Conservation (phyloP, 441 rosid genomes). For the Corymbia citriodora region DNA sequence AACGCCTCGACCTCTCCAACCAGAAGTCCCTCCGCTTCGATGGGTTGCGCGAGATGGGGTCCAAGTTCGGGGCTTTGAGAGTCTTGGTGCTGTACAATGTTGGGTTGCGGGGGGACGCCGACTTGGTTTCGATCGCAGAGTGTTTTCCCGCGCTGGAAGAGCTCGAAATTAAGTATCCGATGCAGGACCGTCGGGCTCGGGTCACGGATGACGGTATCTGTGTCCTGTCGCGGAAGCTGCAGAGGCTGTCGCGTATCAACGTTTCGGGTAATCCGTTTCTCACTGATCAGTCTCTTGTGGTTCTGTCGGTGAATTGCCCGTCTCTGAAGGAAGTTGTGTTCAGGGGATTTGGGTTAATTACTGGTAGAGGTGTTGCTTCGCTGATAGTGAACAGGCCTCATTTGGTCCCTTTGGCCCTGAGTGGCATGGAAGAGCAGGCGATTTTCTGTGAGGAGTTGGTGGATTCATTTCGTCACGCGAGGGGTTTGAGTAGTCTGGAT, state of each 20-base stretch:
- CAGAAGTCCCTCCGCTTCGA: constrained; percentile 28
- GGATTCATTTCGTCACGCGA: constrained; percentile 32
- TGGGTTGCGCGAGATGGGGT: constrained; percentile 19
- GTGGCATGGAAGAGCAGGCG: constrained; percentile 17
- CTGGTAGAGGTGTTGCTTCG: constrained; percentile 40
- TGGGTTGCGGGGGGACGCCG: constrained; percentile 17
- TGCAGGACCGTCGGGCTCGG: neutral
- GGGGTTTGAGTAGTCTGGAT: constrained; percentile 36
- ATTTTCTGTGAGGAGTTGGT: constrained; percentile 18
- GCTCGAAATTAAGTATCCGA: constrained; percentile 56
- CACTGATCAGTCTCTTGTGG: constrained; percentile 39
- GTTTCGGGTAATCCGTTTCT: constrained; percentile 59
- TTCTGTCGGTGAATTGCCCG: constrained; percentile 37
- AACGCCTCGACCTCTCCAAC: constrained; percentile 34
- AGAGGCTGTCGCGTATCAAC: constrained; percentile 31
- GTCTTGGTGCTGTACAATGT: constrained; percentile 35
- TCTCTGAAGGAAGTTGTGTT: constrained; percentile 34
- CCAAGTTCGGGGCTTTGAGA: constrained; percentile 22
- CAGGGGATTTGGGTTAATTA: constrained; percentile 46
- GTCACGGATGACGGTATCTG: constrained; percentile 43
- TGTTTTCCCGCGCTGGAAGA: constrained; percentile 43
- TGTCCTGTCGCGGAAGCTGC: constrained; percentile 37
- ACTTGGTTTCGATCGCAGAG: constrained; percentile 31
- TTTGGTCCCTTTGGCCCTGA: constrained; percentile 34
- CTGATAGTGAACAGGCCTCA: constrained; percentile 20